Conservation (phyloP, 306 rosid genomes). For the Ochetophila trinervis region DNA sequence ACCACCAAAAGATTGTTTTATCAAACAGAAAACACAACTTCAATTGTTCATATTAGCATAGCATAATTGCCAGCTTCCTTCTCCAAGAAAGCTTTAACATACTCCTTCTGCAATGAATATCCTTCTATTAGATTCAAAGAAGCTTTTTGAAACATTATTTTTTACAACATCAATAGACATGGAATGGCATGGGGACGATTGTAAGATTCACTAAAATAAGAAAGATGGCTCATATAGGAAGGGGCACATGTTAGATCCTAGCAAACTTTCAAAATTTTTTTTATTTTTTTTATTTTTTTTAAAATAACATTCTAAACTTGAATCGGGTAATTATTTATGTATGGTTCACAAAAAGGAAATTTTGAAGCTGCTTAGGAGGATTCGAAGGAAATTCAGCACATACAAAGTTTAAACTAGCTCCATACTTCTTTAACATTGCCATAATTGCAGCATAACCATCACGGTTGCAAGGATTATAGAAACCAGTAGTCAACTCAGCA, state of each 20-base stretch:
- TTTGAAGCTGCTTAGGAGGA: background rate
- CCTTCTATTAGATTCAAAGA: too few relatives aligned
- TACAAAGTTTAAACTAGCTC: constrained; percentile 60
- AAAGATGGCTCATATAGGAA: background rate
- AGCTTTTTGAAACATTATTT: too few relatives aligned
- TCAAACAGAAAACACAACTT: too few relatives aligned
- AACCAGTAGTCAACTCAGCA: constrained; percentile 92
- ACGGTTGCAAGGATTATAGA: constrained; percentile 86
- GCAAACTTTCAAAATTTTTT: background rate
- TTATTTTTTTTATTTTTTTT: too few relatives aligned
- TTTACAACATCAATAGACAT: too few relatives aligned
- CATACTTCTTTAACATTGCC: constrained; percentile 69
- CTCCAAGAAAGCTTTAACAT: too few relatives aligned
- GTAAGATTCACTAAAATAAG: too few relatives aligned
- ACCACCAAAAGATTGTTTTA: too few relatives aligned
- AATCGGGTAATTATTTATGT: background rate
- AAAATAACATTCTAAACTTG: background rate
- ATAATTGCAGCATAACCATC: constrained; percentile 82
- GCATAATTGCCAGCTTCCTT: too few relatives aligned
- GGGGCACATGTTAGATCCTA: background rate
- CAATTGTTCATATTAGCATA: too few relatives aligned
- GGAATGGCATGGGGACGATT: too few relatives aligned
- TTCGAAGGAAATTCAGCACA: constrained; percentile 51
- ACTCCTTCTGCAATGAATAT: too few relatives aligned
- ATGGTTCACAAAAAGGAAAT: constrained; percentile 8